Base-by-base conservation (phyloP, 805 yeast species). In the Priceomyces carsonii region DNA sequence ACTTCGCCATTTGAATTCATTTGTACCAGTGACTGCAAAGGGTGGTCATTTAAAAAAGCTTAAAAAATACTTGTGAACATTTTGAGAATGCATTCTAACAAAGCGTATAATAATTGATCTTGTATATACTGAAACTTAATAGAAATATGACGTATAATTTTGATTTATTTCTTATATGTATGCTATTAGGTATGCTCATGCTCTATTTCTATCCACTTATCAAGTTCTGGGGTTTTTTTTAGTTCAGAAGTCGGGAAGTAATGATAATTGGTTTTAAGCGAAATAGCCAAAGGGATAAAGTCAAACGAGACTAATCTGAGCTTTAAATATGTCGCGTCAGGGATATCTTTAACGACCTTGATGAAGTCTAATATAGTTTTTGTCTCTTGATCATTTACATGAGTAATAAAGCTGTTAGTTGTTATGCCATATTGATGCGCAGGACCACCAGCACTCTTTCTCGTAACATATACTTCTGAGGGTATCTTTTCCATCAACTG, bases 211-310 rank as follows among this genome's bases (percentile, higher is more conserved):
- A 68, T 42, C 73, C 73, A 68, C 45, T 73, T 70, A 8, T 71
- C 71, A 5, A 66, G 59, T 5, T 57, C 64, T 2, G 45, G 46
- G 34, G 74, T 69, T 49, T 75, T 78, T 46, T 68, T 73, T 41
- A 81, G 53, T 53, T 80, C 85, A 8, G 74, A 71, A 3, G 89
- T 83, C 29, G 88, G 87, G 68, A 87, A 89, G 55, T 89, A 89
- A 53, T 89, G 96, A 53, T 86, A 85, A 57, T 86, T 87, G 1
- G 95, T 86, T 62, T 87, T 86, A 47, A 89, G 60, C 1, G 95
- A 82, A 31, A 83, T 80, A 1, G 96, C 96, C 48, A 82, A 77
- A 14, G 96, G 95, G 16, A 87, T 80, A 42, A 84, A 83, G 49
- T 90, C 96, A 59, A 84, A 88, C 1, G 95, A 79, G 29, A 88